These are phyloP conservation scores for Tulasnella sp. DNA, from an alignment of 768 basidiomycete genomes.

Conservation along the genomic window DNA sequence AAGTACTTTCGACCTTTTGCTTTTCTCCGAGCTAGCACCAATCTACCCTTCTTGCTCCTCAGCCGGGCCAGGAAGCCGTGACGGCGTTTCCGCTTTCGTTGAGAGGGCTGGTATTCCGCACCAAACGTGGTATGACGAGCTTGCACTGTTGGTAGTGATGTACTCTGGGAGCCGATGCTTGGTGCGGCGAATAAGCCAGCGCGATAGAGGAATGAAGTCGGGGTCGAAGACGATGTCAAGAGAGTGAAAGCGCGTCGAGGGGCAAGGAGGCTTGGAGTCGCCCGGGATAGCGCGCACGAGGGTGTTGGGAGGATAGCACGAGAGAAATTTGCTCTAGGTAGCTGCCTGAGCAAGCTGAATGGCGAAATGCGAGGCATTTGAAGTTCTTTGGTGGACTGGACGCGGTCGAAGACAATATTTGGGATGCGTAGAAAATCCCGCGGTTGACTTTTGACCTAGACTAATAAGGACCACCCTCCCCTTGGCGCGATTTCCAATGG, in stretches of 20 bases:
- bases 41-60: conserved; percentile 55
- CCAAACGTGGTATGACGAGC: conserved; percentile 60
- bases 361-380: background rate
- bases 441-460: background rate
- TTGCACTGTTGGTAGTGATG: conserved; percentile 23
- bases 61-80: conserved; percentile 82
- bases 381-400: background rate
- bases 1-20: conserved; percentile 70
- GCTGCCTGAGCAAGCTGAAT: background rate
- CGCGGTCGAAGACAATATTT: background rate
- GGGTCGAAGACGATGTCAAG: background rate
- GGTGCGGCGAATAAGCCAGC: background rate
- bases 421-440: background rate
- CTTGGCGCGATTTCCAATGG: background rate
- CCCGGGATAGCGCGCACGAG: background rate
- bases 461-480: background rate
- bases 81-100: conserved; percentile 83
- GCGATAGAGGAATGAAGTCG: conserved; percentile 3
- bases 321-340: background rate
- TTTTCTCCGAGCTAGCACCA: conserved; percentile 55
- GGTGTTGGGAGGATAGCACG: background rate
- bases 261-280: background rate
- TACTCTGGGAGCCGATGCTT: background rate
- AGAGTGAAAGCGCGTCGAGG: background rate
- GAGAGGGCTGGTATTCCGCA: conserved; percentile 94